Conservation (phyloP, 2,329 filamentous ascomycete species). For the Stagonosporopsis cucurbitacearum region DNA sequence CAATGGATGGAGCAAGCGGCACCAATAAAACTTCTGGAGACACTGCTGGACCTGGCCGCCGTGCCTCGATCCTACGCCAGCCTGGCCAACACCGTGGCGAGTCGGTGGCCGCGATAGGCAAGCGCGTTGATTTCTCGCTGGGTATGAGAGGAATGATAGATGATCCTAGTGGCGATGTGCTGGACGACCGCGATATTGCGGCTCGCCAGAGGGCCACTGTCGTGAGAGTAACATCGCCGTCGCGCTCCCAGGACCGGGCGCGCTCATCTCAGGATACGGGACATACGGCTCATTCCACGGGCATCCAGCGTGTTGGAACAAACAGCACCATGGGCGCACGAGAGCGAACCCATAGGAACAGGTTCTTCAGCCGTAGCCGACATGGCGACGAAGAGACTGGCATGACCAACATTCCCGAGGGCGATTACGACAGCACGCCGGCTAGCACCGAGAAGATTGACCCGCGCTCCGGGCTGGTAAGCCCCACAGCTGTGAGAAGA, state of each 20-base stretch:
- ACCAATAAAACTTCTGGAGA: slow-evolving; percentile 7
- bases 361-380: slow-evolving; percentile 64
- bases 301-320: slow-evolving; percentile 45
- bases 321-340: slow-evolving; percentile 40
- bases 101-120: slow-evolving; percentile 63
- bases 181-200: slow-evolving; percentile 59
- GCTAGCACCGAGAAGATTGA: slow-evolving; percentile 42
- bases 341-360: slow-evolving; percentile 60
- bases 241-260: slow-evolving; percentile 38
- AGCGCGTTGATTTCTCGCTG: slow-evolving; percentile 73
- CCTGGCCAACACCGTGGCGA: slow-evolving; percentile 60
- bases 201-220: slow-evolving; percentile 48
- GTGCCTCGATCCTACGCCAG: slow-evolving; percentile 63
- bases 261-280: slow-evolving; percentile 43
- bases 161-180: slow-evolving; percentile 69
- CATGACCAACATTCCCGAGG: slow-evolving; percentile 56
- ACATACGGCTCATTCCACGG: slow-evolving; percentile 43
- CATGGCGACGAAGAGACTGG: slow-evolving; percentile 53
- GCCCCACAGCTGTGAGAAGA: slow-evolving; percentile 38
- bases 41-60: slow-evolving; percentile 31
- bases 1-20: slow-evolving; percentile 29
- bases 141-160: slow-evolving; percentile 67
- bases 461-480: slow-evolving; percentile 44
- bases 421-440: slow-evolving; percentile 26
- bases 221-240: slow-evolving; percentile 50